Conservation (phyloP, 192 early-diverging fungal genomes). For the Spizellomyces sp. region DNA sequence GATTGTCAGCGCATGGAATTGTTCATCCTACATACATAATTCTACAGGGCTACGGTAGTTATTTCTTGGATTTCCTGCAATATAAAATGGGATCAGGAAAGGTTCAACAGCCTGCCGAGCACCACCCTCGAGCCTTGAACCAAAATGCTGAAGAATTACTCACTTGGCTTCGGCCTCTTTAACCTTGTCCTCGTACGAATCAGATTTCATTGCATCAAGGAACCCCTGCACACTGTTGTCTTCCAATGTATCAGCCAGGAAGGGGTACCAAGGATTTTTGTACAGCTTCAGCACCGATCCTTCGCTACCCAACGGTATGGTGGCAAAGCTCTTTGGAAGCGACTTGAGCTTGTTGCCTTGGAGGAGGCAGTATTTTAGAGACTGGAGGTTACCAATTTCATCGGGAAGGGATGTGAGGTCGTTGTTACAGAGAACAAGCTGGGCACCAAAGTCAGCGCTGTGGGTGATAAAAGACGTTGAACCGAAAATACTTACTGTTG, state of each 20-base stretch:
- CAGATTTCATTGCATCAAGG: conserved; percentile 2
- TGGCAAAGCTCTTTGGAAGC: conserved; percentile 26
- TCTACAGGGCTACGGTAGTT: too few relatives aligned
- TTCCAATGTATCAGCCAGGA: conserved; percentile 30
- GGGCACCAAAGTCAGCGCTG: not conserved
- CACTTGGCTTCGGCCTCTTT: not conserved
- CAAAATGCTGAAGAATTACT: too few relatives aligned
- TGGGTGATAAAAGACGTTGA: not conserved
- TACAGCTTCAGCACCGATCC: conserved; percentile 10
- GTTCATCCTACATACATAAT: too few relatives aligned
- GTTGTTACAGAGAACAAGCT: conserved; percentile 40
- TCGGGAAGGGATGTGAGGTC: conserved; percentile 33
- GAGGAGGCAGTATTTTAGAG: conserved; percentile 16
- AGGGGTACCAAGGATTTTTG: conserved; percentile 32
- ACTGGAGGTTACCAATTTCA: conserved; percentile 29
- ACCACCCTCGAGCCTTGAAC: too few relatives aligned
- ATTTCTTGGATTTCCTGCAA: too few relatives aligned
- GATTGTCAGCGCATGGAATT: too few relatives aligned
- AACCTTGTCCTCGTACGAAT: conserved; percentile 18
- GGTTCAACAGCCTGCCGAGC: too few relatives aligned
- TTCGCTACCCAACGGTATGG: conserved; percentile 14
- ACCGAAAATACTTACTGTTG: conserved; percentile 27
- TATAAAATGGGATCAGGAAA: too few relatives aligned
- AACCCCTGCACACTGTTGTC: conserved; percentile 26
- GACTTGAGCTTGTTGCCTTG: conserved; percentile 45